A percentile compares a stretch with the other conserved stretches of the same genome.
These are phyloP conservation scores for Helotiales sp. DNA, from an alignment of 2,329 filamentous ascomycete genomes.

Conservation along the genomic window DNA sequence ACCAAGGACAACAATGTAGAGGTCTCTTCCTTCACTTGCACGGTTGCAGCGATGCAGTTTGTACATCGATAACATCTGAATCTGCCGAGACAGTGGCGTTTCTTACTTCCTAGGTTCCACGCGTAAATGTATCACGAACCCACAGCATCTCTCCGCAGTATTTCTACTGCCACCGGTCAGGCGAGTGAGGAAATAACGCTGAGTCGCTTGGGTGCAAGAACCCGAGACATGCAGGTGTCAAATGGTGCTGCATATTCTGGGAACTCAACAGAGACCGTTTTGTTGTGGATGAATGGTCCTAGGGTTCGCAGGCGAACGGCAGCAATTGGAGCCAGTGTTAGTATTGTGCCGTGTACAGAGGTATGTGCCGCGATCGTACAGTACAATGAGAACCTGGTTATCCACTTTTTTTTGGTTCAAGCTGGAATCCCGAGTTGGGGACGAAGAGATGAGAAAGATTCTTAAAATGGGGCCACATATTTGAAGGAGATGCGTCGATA, in stretches of 20 bases:
- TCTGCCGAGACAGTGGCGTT: slow-evolving; percentile 1
- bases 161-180: neutral
- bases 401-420: neutral
- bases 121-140: neutral
- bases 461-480: neutral
- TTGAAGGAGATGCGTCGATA: neutral
- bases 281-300: neutral
- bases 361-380: slow-evolving; percentile 6
- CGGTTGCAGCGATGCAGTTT: slow-evolving; percentile 2
- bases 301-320: neutral
- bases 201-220: slow-evolving; percentile 8
- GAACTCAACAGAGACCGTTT: neutral
- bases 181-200: neutral
- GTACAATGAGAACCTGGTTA: neutral
- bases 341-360: neutral
- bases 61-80: neutral
- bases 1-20: neutral
- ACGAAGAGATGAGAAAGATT: neutral
- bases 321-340: neutral
- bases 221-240: slow-evolving; percentile 21
- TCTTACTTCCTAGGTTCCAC: neutral
- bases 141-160: neutral
- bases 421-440: neutral
- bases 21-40: neutral
- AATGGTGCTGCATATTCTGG: slow-evolving; percentile 13